phyloP scores from a whole-genome alignment of 2,329 filamentous ascomycete genomes.

The Aspergillus sp. region DNA sequence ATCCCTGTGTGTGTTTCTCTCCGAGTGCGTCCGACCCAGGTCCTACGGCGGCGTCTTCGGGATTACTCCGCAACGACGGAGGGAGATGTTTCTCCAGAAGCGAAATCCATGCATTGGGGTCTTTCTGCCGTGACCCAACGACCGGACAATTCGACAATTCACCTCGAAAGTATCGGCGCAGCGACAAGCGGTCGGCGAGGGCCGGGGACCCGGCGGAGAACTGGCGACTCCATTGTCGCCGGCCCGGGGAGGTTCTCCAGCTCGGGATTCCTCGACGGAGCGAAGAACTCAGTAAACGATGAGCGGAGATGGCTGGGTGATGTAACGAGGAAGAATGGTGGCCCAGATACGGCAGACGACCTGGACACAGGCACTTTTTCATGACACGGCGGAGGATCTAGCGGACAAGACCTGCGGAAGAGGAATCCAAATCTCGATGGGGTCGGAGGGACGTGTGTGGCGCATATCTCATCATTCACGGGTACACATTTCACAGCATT shows the following conservation, averaged over 20 bases:
- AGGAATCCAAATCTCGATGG: conserved; percentile 24
- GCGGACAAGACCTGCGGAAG: conserved; percentile 18
- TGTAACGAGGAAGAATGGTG: conserved; percentile 18
- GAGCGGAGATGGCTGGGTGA: conserved; percentile 3
- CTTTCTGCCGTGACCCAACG: conserved; percentile 12
- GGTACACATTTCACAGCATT: conserved; percentile 4
- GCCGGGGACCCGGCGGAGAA: conserved; percentile 12
- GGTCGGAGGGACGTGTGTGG: conserved; percentile 14
- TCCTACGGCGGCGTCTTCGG: conserved; percentile 1
- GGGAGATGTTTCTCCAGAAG: conserved; percentile 31
- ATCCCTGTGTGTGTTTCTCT: conserved; percentile 16
- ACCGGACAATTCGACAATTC: conserved; percentile 13
- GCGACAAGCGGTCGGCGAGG: conserved; percentile 13
- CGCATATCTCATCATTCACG: conserved; percentile 23
- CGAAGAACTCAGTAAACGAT: conserved; percentile 3
- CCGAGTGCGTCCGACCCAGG: conserved; percentile 1
- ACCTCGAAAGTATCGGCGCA: conserved; percentile 10
- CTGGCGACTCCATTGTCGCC: conserved; percentile 17
- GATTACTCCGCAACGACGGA: conserved; percentile 14
- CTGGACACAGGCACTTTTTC: conserved; percentile 34
- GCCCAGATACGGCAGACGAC: conserved; percentile 30
- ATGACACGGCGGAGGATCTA: conserved; percentile 34
- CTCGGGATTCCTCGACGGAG: conserved; percentile 3
- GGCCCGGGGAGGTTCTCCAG: conserved; percentile 5
- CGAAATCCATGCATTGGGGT: conserved; percentile 28